A percentile compares a stretch with the other conserved stretches of the same genome.
These are phyloP conservation scores for Beauveria medogensis DNA, from an alignment of 2,329 filamentous ascomycete genomes.

Conservation along the genomic window DNA sequence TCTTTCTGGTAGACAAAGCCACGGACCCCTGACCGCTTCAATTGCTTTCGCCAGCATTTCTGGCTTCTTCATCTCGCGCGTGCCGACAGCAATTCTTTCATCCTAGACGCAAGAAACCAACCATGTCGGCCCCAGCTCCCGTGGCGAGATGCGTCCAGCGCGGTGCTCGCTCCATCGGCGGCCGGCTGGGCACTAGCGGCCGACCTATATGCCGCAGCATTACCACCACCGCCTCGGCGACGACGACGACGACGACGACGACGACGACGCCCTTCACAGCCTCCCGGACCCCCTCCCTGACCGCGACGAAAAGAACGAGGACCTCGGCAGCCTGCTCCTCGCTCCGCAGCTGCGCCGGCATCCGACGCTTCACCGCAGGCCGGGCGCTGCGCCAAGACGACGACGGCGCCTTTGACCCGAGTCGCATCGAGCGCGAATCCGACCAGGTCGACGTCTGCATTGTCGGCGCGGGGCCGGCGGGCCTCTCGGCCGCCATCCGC, in stretches of 20 bases:
- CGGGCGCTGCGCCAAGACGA: slow-evolving; percentile 20
- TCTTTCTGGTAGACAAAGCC: neutral
- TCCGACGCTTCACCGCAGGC: slow-evolving; percentile 30
- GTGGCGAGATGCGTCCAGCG: slow-evolving; percentile 32
- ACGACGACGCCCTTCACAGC: slow-evolving; percentile 8
- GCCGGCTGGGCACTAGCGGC: slow-evolving; percentile 21
- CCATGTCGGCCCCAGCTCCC: slow-evolving; percentile 30
- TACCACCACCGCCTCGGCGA: neutral
- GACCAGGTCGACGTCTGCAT: slow-evolving; percentile 97
- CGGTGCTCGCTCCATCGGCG: slow-evolving; percentile 25
- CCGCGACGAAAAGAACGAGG: neutral
- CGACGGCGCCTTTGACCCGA: slow-evolving; percentile 57
- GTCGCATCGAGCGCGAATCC: slow-evolving; percentile 70
- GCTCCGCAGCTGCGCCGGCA: slow-evolving; percentile 10
- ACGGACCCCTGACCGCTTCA: neutral
- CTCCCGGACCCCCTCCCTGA: neutral
- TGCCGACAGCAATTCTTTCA: neutral
- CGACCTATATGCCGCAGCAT: slow-evolving; percentile 17
- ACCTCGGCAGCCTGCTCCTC: neutral
- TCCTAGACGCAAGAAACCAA: neutral
- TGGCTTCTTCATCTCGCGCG: neutral
- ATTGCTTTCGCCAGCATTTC: neutral
- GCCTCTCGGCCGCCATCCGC: slow-evolving; percentile 84
- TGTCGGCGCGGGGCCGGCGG: slow-evolving; percentile 89
- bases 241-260: slow-evolving; percentile 10